These are phyloP conservation scores for rapeseed (Brassica napus) DNA, from an alignment of 345 rosid species.

Conservation along the genomic window Da-Ae NC_063449.1:6161501-6162000, in stretches of 20 bases:
- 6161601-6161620: not conserved
- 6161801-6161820: not conserved
- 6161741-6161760: not conserved
- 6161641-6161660: not conserved
- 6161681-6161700: not conserved
- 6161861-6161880: constrained; percentile 74
- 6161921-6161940: constrained; percentile 71
- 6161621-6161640: not conserved
- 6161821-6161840: constrained; percentile 53
- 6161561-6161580: not conserved
- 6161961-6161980: not conserved
- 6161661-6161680: not conserved
- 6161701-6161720: not conserved
- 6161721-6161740: constrained; percentile 4
- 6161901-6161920: constrained; percentile 47
- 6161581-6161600: not conserved
- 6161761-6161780: constrained; percentile 11
- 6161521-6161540: not conserved
- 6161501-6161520: not conserved
- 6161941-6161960: constrained; percentile 56
- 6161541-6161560: not conserved
- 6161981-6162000: constrained; percentile 11
- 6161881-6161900: constrained; percentile 63
- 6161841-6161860: constrained; percentile 72
- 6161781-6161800: not conserved